Evolutionary conservation across 2,329 filamentous ascomycete species (phyloP), one percentile per base, ranked within the genome.

Genomic region (Alternaria rosae): DNA sequence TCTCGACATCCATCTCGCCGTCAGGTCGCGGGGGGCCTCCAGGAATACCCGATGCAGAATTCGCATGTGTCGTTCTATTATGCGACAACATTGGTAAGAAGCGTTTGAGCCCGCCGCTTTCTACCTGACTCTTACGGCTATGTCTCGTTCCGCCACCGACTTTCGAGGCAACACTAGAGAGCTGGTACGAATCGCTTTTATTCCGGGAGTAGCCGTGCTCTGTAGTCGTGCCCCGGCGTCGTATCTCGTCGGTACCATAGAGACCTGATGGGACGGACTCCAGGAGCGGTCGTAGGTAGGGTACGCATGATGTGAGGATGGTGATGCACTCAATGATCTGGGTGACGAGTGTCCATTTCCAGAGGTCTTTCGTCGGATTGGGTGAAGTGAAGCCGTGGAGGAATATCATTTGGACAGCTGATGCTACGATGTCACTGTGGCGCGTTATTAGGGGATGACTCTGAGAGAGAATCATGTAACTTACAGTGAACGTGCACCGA

Each of bases 321-420:
- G 76, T 78, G 35, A 77, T 74, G 62, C 75, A 78, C 62, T 76
- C 69, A 21, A 78, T 71, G 42, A 78, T 67, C 38, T 78, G 76
- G 6, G 76, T 70, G 15, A 73, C 56, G 3, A 78, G 67, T 13
- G 74, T 77, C 76, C 76, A 78, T 54, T 75, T 77, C 76, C 75
- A 78, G 1, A 78, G 64, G 26, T 71, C 67, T 52, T 61, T 68
- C 13, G 76, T 78, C 9, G 68, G 70, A 30, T 77, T 72, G 0
- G 47, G 28, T 6, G 75, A 76, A 4, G 64, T 43, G 56, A 77
- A 77, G 9, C 69, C 70, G 20, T 63, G 45, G 3, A 71, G 61
- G 45, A 77, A 78, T n/a, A 66, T 65, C 45, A 78, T 66, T 51
- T 78, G 76, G n/a, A 73, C 67, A 21, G 70, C 71, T 5, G 70